Conservation (phyloP, 176 grass and related monocot genomes). For the Paspalum notatum region DNA sequence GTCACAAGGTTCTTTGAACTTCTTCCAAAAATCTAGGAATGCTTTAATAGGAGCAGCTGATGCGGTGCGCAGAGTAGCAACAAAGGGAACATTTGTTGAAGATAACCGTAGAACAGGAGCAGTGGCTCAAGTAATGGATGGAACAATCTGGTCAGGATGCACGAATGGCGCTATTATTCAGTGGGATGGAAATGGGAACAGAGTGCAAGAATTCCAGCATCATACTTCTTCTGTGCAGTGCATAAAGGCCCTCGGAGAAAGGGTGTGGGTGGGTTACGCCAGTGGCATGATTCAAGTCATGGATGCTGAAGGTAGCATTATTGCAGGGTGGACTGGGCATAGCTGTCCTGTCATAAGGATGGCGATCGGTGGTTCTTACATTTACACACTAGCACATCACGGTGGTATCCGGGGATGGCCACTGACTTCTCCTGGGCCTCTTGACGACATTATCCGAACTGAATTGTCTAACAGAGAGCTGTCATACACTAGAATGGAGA, state of each 20-base stretch:
- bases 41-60: slow-evolving; percentile 89
- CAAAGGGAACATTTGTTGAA: slow-evolving; percentile 86
- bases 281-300: slow-evolving; percentile 81
- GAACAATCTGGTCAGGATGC: slow-evolving; percentile 88
- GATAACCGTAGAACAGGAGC: slow-evolving; percentile 81
- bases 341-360: slow-evolving; percentile 88
- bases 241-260: slow-evolving; percentile 79
- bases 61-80: slow-evolving; percentile 84
- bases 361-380: slow-evolving; percentile 69
- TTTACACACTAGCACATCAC: slow-evolving; percentile 91
- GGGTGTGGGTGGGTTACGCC: slow-evolving; percentile 89
- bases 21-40: slow-evolving; percentile 95
- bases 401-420: slow-evolving; percentile 93
- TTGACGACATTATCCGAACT: slow-evolving; percentile 77
- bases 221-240: slow-evolving; percentile 86
- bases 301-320: slow-evolving; percentile 74
- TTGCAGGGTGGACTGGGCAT: slow-evolving; percentile 89
- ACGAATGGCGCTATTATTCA: slow-evolving; percentile 83
- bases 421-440: slow-evolving; percentile 80
- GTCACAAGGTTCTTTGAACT: slow-evolving; percentile 80
- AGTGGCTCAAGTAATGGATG: slow-evolving; percentile 69
- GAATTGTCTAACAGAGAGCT: slow-evolving; percentile 79
- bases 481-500: slow-evolving; percentile 86
- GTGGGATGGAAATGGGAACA: slow-evolving; percentile 83
- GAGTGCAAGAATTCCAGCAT: slow-evolving; percentile 79